These are phyloP conservation scores for Saccharomyces paradoxus DNA, from an alignment of 805 yeast genomes.

Conservation along the genomic window DNA sequence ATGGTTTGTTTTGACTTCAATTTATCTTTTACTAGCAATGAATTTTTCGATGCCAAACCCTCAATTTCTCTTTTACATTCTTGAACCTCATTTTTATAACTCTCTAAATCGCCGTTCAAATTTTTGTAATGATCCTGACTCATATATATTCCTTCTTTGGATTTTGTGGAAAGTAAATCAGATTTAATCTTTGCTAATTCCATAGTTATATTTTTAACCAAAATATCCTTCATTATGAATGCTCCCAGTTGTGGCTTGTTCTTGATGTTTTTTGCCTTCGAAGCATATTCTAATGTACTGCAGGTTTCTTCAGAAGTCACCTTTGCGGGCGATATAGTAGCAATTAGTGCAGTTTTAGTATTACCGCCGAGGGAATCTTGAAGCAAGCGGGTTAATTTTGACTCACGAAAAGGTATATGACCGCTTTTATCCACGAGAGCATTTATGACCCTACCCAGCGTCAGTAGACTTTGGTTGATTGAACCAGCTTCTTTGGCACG, in stretches of 20 bases:
- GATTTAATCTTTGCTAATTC: slow-evolving; percentile 43
- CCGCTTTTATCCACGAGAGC: slow-evolving; percentile 51
- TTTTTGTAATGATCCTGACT: slow-evolving; percentile 52
- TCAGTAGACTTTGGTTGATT: slow-evolving; percentile 78
- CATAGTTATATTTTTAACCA: slow-evolving; percentile 40
- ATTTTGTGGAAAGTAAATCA: slow-evolving; percentile 55
- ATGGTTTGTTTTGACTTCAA: slow-evolving; percentile 20
- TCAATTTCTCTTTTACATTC: slow-evolving; percentile 40
- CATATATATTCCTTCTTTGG: slow-evolving; percentile 59
- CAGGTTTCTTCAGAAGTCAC: slow-evolving; percentile 72
- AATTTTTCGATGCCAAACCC: slow-evolving; percentile 33
- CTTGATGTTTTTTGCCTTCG: slow-evolving; percentile 73
- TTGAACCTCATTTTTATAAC: slow-evolving; percentile 41
- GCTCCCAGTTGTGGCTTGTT: slow-evolving; percentile 62
- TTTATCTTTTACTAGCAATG: slow-evolving; percentile 24
- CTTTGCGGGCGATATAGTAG: slow-evolving; percentile 79
- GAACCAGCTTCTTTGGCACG: slow-evolving; percentile 92
- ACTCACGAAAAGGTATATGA: slow-evolving; percentile 82
- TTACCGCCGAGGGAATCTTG: slow-evolving; percentile 84
- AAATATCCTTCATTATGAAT: slow-evolving; percentile 45
- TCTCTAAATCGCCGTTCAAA: slow-evolving; percentile 41
- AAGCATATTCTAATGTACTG: slow-evolving; percentile 81
- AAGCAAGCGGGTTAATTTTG: slow-evolving; percentile 63
- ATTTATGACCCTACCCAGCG: slow-evolving; percentile 85
- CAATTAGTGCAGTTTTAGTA: slow-evolving; percentile 79